A percentile compares a stretch with the other conserved stretches of the same genome.
Evolutionary conservation across 225 moss, liverwort and hornwort genomes (phyloP).

Genomic region (Straminergon stramineum): DNA sequence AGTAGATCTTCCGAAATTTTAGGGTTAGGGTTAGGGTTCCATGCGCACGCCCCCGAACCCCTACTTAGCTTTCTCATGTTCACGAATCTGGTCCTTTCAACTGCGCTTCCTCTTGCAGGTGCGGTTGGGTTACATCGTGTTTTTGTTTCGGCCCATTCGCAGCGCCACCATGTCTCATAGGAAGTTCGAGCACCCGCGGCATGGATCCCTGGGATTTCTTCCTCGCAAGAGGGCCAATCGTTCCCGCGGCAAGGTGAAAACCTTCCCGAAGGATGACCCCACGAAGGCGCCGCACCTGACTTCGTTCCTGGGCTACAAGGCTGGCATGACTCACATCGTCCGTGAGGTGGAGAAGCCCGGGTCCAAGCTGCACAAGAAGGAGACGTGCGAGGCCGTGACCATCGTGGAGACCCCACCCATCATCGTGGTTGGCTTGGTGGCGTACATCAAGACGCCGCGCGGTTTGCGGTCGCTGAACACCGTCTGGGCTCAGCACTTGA

Average conservation of each 20-base stretch:
- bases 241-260: constrained; percentile 61
- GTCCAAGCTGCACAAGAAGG: constrained; percentile 83
- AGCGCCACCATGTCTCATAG: constrained; percentile 56
- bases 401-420: constrained; percentile 79
- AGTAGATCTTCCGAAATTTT: not conserved
- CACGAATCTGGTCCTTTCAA: rapidly evolving
- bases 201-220: constrained; percentile 75
- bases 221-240: constrained; percentile 68
- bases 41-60: not conserved
- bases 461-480: constrained; percentile 32
- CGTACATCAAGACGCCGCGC: constrained; percentile 78
- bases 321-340: constrained; percentile 36
- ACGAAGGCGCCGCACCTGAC: constrained; percentile 53
- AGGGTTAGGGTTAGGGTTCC: not conserved
- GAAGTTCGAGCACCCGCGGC: constrained; percentile 82
- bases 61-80: not conserved
- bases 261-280: constrained; percentile 61
- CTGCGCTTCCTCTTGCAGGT: not conserved
- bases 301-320: constrained; percentile 79
- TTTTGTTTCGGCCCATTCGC: not conserved
- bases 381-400: constrained; percentile 75
- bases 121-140: no score
- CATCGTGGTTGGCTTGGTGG: constrained; percentile 65
- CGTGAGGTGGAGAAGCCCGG: constrained; percentile 95
- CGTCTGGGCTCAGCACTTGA: constrained; percentile 37